Evolutionary conservation across 129 eudicot species (phyloP).

Genomic region (Ambrosia artemisiifolia): DNA sequence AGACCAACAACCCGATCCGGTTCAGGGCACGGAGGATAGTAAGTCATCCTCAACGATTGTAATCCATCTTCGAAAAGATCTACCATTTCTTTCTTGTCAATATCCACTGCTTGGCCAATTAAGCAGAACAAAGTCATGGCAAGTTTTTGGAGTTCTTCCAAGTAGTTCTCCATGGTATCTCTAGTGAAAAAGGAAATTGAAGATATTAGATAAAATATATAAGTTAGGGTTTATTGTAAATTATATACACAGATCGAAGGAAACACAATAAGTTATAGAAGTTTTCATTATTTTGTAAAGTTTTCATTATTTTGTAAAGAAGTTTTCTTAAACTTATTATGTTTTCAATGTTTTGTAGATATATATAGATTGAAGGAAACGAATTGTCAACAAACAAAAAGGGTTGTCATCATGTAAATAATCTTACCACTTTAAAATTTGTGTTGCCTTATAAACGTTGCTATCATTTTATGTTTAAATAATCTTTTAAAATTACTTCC

Average conservation of each 20-base stretch:
- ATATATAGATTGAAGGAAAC: too few relatives aligned
- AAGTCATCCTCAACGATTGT: slow-evolving; percentile 47
- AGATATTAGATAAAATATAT: neutral
- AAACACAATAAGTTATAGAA: too few relatives aligned
- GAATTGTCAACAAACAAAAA: neutral
- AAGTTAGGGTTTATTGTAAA: too few relatives aligned
- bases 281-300: too few relatives aligned
- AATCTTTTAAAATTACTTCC: neutral
- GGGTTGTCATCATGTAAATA: neutral
- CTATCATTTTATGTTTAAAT: neutral
- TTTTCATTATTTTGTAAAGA: too few relatives aligned
- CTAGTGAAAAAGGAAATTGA: slow-evolving; percentile 8
- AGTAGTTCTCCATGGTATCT: slow-evolving; percentile 43
- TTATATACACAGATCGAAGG: too few relatives aligned
- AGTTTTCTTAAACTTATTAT: too few relatives aligned
- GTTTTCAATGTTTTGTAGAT: too few relatives aligned
- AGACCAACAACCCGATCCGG: slow-evolving; percentile 53
- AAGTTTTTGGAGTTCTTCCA: slow-evolving; percentile 39
- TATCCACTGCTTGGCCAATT: slow-evolving; percentile 47
- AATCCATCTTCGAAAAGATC: slow-evolving; percentile 45
- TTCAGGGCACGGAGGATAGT: slow-evolving; percentile 63
- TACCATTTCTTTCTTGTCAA: slow-evolving; percentile 30
- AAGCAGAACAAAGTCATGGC: slow-evolving; percentile 27
- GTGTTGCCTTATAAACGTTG: neutral
- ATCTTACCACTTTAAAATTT: neutral